A percentile compares a stretch with the other conserved stretches of the same genome.
These are phyloP conservation scores for Arbutus unedo DNA, from an alignment of 148 eudicot genomes.

Conservation along the genomic window DNA sequence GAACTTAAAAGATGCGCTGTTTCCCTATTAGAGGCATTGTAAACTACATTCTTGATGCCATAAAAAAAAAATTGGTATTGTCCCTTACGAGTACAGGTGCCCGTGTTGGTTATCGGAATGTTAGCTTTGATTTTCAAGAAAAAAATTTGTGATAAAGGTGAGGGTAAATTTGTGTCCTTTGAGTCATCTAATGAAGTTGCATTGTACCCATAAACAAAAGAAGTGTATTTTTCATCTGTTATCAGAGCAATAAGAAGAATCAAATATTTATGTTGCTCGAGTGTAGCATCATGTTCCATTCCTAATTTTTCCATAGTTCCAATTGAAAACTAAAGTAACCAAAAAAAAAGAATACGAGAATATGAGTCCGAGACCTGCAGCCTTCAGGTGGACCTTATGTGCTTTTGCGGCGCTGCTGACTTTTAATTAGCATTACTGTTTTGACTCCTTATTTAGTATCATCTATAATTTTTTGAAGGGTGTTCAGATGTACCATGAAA, in stretches of 20 bases:
- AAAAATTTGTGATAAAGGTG: neutral
- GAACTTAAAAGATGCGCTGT: neutral
- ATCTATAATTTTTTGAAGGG: neutral
- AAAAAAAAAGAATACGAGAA: neutral
- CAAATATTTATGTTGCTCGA: neutral
- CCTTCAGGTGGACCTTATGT: neutral
- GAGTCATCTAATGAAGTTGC: neutral
- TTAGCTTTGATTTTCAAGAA: neutral
- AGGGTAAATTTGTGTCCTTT: neutral
- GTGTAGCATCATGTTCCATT: neutral
- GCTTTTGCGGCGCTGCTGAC: neutral
- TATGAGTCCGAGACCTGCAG: neutral
- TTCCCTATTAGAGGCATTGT: neutral
- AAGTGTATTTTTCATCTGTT: neutral
- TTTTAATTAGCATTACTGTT: neutral
- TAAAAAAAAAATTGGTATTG: neutral
- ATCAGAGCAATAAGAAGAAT: neutral
- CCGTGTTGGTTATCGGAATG: neutral
- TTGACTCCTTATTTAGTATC: neutral
- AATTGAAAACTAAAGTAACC: neutral
- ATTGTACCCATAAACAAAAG: conserved; percentile 2
- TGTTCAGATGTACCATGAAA: neutral
- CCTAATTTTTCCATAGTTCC: neutral
- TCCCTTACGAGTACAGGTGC: neutral
- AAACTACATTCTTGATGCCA: neutral